A percentile compares a stretch with the other conserved stretches of the same genome.
Evolutionary conservation across 129 eudicot genomes (phyloP).

Genomic region (Centella asiatica): DNA sequence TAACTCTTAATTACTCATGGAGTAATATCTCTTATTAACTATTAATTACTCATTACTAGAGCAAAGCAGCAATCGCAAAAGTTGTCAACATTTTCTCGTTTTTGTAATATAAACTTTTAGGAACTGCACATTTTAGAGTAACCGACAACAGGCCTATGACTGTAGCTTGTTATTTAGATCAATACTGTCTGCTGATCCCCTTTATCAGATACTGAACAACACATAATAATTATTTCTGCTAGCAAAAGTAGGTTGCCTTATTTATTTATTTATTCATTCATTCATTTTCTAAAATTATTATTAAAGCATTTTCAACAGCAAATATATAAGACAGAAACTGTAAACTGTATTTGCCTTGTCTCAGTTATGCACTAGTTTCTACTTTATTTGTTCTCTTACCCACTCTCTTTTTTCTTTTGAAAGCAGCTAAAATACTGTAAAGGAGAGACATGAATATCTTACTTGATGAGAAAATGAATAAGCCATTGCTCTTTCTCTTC

Average conservation of each 20-base stretch:
- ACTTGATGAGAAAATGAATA: slow-evolving; percentile 97
- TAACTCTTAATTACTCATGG: too few relatives aligned
- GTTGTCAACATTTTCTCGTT: too few relatives aligned
- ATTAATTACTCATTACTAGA: too few relatives aligned
- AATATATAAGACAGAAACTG: neutral
- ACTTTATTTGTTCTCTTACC: neutral
- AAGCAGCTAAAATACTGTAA: neutral
- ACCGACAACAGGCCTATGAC: neutral
- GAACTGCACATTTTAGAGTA: neutral
- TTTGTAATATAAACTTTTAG: too few relatives aligned
- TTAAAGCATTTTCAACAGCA: neutral
- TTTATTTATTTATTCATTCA: too few relatives aligned
- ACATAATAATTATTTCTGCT: too few relatives aligned
- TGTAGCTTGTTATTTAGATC: neutral
- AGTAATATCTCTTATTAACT: too few relatives aligned
- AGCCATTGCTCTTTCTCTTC: slow-evolving; percentile 90
- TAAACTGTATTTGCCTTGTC: neutral
- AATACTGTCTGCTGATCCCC: neutral
- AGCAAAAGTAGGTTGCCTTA: too few relatives aligned
- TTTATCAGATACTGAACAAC: neutral
- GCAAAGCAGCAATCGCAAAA: too few relatives aligned
- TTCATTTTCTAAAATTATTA: too few relatives aligned
- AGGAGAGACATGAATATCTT: slow-evolving; percentile 14
- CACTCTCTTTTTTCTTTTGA: neutral
- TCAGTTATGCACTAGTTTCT: too few relatives aligned